These are phyloP conservation scores for Scleroderma citrinum DNA, from an alignment of 768 basidiomycete species.

Conservation along the genomic window DNA sequence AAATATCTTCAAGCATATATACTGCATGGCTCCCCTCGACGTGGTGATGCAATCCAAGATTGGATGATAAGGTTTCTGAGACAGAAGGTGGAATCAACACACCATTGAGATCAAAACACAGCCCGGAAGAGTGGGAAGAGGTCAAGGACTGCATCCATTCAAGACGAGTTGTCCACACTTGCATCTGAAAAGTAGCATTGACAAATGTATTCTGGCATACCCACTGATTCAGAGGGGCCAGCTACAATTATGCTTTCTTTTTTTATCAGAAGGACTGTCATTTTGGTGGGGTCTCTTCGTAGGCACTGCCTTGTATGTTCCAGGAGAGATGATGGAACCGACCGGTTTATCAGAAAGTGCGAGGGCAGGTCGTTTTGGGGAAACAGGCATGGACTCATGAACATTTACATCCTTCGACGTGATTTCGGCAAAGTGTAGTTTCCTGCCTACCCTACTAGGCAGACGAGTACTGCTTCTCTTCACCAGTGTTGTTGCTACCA, in stretches of 20 bases:
- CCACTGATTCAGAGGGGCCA: slow-evolving; percentile 38
- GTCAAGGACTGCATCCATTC: slow-evolving; percentile 61
- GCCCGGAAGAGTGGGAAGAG: slow-evolving; percentile 19
- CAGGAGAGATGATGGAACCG: slow-evolving; percentile 28
- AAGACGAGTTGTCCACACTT: slow-evolving; percentile 63
- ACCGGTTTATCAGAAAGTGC: slow-evolving; percentile 38
- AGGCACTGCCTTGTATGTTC: slow-evolving; percentile 31
- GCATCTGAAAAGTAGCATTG: slow-evolving; percentile 75
- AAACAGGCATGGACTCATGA: slow-evolving; percentile 76
- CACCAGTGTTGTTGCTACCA: slow-evolving; percentile 36
- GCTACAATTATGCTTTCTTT: not conserved
- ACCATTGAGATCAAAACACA: slow-evolving; percentile 77
- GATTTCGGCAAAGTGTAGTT: slow-evolving; percentile 71
- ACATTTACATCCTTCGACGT: slow-evolving; percentile 72
- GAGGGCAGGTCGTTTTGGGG: slow-evolving; percentile 53
- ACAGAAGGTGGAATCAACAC: slow-evolving; percentile 52
- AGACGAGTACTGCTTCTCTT: slow-evolving; percentile 52
- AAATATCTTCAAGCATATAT: slow-evolving; percentile 83
- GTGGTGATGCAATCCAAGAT: slow-evolving; percentile 89
- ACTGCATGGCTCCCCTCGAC: slow-evolving; percentile 72
- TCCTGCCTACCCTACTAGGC: slow-evolving; percentile 47
- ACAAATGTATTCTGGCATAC: slow-evolving; percentile 79
- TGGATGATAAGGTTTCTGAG: slow-evolving; percentile 61
- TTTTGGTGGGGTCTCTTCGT: slow-evolving; percentile 8
- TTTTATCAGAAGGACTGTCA: not conserved